Evolutionary conservation across 805 yeast genomes (phyloP), one percentile per base, ranked within the genome.

Genomic region (Ogataea chonburiensis): DNA sequence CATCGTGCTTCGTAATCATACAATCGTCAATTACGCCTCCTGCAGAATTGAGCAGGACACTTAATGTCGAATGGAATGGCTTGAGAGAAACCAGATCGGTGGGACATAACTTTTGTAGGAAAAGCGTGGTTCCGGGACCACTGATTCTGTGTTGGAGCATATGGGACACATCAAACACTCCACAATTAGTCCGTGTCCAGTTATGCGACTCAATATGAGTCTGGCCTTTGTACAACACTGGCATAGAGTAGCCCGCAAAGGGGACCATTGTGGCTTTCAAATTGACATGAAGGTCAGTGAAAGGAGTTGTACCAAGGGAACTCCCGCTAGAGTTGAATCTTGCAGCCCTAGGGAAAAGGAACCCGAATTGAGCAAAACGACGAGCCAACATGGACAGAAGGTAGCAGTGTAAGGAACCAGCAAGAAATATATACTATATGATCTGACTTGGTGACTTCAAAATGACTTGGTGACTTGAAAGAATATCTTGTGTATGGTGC

Each of bases 221-320:
- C 63, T 86, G 95, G n/a, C 72, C 79, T 46, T 77, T 73, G 67
- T 89, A 93, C 19, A 87, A 63, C 7, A 93, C 88, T 2, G 98
- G 98, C 97, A 93, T 91, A 30, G 81, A 76, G 55, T 76, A 93
- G n/a, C 96, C 96, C 12, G 98, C 98, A 63, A 86, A 93, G 28
- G 94, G 94, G 4, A 89, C 98, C 81, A 93, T 81, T 38, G 85
- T 88, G 10, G 88, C 98, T 5, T 88, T 91, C 29, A 78, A 67
- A 38, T 75, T 73, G 22, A 81, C 67, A 58, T 93, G 97, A 16
- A 87, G 70, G 40, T 83, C 87, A 58, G 82, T 78, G 25, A 93
- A 68, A 4, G 98, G 94, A 1, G 98, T 93, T 47, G 74, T 67
- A 40, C 71, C 57, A 4, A 64, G 51, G 1, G 63, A 45, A n/a